phyloP scores from a whole-genome alignment of 306 rosid species.

The Mimosa bimucronata region DNA sequence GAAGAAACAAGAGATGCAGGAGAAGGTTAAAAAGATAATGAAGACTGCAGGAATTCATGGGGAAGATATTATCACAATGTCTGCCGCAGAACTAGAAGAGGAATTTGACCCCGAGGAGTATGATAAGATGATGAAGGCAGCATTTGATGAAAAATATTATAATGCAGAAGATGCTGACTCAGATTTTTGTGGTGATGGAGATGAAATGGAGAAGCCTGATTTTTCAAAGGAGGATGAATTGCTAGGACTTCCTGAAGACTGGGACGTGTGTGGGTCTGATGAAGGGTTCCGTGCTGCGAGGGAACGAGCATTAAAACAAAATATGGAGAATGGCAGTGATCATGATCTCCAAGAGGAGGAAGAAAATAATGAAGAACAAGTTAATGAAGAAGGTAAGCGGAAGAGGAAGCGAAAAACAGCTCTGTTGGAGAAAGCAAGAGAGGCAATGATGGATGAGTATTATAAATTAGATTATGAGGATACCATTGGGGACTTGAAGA shows the following conservation, averaged over 20 bases:
- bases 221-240: slow-evolving; percentile 85
- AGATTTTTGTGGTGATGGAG: slow-evolving; percentile 58
- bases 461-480: slow-evolving; percentile 88
- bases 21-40: slow-evolving; percentile 69
- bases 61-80: slow-evolving; percentile 58
- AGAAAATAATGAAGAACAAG: slow-evolving; percentile 32
- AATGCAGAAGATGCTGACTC: slow-evolving; percentile 63
- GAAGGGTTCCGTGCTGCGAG: slow-evolving; percentile 76
- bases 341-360: slow-evolving; percentile 40
- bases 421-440: slow-evolving; percentile 80
- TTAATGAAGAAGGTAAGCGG: slow-evolving; percentile 56
- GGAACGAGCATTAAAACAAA: slow-evolving; percentile 56
- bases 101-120: slow-evolving; percentile 89
- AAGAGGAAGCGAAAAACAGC: slow-evolving; percentile 79
- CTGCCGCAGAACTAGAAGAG: slow-evolving; percentile 66
- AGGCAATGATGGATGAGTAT: slow-evolving; percentile 89
- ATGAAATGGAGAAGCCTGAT: slow-evolving; percentile 74
- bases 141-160: slow-evolving; percentile 77
- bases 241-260: slow-evolving; percentile 80
- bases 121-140: slow-evolving; percentile 80
- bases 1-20: slow-evolving; percentile 88
- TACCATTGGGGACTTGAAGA: slow-evolving; percentile 85
- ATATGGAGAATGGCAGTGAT: slow-evolving; percentile 47
- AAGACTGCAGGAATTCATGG: slow-evolving; percentile 71
- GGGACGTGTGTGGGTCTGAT: slow-evolving; percentile 58